phyloP scores from a whole-genome alignment of 1,284 basidiomycete genomes.

The Ganoderma leucocontextum region DNA sequence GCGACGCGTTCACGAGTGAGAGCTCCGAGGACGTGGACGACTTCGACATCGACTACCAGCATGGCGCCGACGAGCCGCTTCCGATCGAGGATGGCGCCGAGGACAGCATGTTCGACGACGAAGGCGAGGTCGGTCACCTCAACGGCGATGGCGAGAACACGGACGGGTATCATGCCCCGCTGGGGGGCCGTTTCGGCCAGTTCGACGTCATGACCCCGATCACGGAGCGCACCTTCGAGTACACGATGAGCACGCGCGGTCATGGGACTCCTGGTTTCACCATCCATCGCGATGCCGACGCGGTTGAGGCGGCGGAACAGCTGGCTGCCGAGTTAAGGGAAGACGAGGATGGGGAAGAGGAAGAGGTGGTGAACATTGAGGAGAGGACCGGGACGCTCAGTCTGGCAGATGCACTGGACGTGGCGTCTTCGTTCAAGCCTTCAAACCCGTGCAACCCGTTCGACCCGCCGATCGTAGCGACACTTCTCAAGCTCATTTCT shows the following conservation, averaged over 20 bases:
- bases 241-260: conserved; percentile 69
- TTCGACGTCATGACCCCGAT: conserved; percentile 96
- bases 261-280: conserved; percentile 48
- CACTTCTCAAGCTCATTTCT: conserved; percentile 75
- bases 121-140: neutral
- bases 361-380: conserved; percentile 46
- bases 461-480: conserved; percentile 70
- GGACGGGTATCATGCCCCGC: conserved; percentile 57
- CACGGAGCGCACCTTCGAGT: conserved; percentile 91
- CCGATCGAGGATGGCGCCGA: conserved; percentile 16
- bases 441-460: conserved; percentile 93
- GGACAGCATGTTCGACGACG: conserved; percentile 27
- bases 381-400: conserved; percentile 69
- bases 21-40: conserved; percentile 32
- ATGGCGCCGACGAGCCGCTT: conserved; percentile 13
- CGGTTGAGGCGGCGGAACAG: conserved; percentile 55
- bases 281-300: conserved; percentile 49
- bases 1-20: conserved; percentile 29
- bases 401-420: conserved; percentile 67
- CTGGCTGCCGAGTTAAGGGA: conserved; percentile 44
- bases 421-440: conserved; percentile 69
- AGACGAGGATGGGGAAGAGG: conserved; percentile 41
- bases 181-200: conserved; percentile 77
- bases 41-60: conserved; percentile 24
- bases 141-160: conserved; percentile 49